Evolutionary conservation across 352 stramenopile genomes (phyloP).

Genomic region (Pythium angustatum): DNA sequence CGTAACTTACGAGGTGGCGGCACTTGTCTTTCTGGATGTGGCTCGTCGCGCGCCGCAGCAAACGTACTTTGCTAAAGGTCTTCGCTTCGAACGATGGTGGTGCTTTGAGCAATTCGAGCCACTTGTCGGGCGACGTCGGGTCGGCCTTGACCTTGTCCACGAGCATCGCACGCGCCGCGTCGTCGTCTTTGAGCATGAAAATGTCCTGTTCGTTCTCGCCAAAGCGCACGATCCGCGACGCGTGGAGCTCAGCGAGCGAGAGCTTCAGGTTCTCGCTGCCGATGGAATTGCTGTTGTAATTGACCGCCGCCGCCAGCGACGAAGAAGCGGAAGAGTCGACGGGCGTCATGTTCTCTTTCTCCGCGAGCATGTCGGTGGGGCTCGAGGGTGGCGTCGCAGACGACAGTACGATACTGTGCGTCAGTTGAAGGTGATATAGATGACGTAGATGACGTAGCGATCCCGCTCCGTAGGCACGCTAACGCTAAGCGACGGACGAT

Average conservation of each 20-base stretch:
- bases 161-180: slow-evolving; percentile 41
- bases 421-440: no score
- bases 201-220: slow-evolving; percentile 62
- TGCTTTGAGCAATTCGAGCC: slow-evolving; percentile 58
- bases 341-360: slow-evolving; percentile 29
- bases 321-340: slow-evolving; percentile 2
- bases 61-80: slow-evolving; percentile 41
- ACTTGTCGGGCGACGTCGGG: slow-evolving; percentile 43
- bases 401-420: no score
- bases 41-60: slow-evolving; percentile 46
- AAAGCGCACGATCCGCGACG: slow-evolving; percentile 46
- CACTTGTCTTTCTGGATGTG: slow-evolving; percentile 38
- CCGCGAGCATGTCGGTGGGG: slow-evolving; percentile 12
- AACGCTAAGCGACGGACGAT: no score
- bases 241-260: slow-evolving; percentile 22
- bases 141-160: slow-evolving; percentile 53
- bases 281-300: slow-evolving; percentile 19
- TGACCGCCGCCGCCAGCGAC: background rate
- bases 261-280: slow-evolving; percentile 14
- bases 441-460: no score
- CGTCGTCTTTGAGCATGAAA: slow-evolving; percentile 56
- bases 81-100: slow-evolving; percentile 44
- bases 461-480: no score
- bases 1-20: slow-evolving; percentile 40
- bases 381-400: no score